A percentile compares a stretch with the other conserved stretches of the same genome.
Evolutionary conservation across 1,284 basidiomycete species (phyloP).

Genomic region (Puccinia horiana): DNA sequence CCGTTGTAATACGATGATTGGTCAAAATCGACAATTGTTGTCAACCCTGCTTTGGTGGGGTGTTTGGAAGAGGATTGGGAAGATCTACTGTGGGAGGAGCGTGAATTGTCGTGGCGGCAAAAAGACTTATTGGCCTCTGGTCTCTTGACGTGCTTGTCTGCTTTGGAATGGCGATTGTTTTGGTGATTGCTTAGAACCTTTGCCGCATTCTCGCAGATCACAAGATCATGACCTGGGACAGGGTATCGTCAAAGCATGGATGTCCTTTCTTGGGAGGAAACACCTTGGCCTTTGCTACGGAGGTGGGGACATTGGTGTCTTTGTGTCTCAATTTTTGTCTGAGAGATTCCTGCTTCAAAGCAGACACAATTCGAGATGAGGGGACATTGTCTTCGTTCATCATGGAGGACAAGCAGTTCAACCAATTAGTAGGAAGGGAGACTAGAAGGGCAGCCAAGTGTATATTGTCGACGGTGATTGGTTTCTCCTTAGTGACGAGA

Average conservation of each 20-base stretch:
- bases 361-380: background rate
- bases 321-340: background rate
- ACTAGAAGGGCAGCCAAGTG: background rate
- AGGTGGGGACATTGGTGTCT: background rate
- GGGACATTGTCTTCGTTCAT: conserved; percentile 21
- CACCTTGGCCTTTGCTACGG: background rate
- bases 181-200: too few relatives aligned
- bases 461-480: conserved; percentile 13
- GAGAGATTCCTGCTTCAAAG: conserved; percentile 14
- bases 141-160: too few relatives aligned
- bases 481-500: background rate
- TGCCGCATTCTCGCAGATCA: background rate
- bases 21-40: too few relatives aligned
- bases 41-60: too few relatives aligned
- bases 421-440: conserved; percentile 14
- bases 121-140: too few relatives aligned
- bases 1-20: too few relatives aligned
- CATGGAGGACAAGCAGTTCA: conserved; percentile 4
- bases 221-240: conserved; percentile 6
- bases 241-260: background rate
- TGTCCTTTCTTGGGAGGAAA: background rate
- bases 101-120: too few relatives aligned
- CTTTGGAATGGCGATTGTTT: too few relatives aligned
- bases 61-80: too few relatives aligned
- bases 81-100: too few relatives aligned